Percentiles rank a stretch among this genome's conserved stretches.
Evolutionary conservation across 805 yeast genomes (phyloP).

Genomic region (Saccharomycodes ludwigii): DNA sequence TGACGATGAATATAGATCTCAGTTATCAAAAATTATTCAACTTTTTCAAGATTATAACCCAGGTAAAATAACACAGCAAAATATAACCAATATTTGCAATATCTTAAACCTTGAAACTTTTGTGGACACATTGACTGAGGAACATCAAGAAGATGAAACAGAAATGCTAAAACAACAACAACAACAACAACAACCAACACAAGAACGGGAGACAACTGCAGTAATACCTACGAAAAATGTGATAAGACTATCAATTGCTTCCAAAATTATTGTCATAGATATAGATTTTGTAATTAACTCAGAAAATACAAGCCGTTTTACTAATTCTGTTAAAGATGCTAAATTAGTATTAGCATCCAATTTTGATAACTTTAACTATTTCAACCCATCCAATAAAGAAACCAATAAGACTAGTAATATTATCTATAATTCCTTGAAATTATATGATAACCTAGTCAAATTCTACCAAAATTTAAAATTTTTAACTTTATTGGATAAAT

Average conservation of each 20-base stretch:
- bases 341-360: constrained; percentile 25
- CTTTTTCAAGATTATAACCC: constrained; percentile 22
- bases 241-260: constrained; percentile 24
- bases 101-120: constrained; percentile 23
- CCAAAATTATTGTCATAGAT: constrained; percentile 25
- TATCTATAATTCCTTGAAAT: constrained; percentile 17
- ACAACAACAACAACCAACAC: too few species aligned
- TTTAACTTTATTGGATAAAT: constrained; percentile 19
- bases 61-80: constrained; percentile 20
- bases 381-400: constrained; percentile 9
- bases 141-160: too few species aligned
- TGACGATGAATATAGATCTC: not conserved
- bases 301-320: too few species aligned
- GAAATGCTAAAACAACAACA: too few species aligned
- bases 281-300: constrained; percentile 17
- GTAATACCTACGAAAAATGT: constrained; percentile 10
- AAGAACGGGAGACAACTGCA: too few species aligned
- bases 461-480: constrained; percentile 23
- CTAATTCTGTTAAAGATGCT: constrained; percentile 17
- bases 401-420: constrained; percentile 14
- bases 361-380: constrained; percentile 25
- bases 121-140: constrained; percentile 19
- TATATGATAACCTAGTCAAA: constrained; percentile 17
- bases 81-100: constrained; percentile 23
- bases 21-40: constrained; percentile 14